These are phyloP conservation scores for Diaporthe ampelina DNA, from an alignment of 2,329 filamentous ascomycete species.

Conservation along the genomic window DNA sequence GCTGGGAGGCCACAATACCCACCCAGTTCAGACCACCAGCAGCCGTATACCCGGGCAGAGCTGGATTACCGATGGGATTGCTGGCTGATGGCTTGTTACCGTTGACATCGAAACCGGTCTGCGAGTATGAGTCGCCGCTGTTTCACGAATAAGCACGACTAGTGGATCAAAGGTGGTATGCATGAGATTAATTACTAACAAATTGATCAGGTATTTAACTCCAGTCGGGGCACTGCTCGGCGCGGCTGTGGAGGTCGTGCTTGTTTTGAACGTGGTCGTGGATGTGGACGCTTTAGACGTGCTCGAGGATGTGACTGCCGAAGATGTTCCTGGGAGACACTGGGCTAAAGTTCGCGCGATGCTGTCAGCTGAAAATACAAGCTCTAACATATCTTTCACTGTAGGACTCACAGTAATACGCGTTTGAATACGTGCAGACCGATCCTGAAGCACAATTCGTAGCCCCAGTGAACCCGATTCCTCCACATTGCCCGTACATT, in stretches of 20 bases:
- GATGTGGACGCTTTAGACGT: slow-evolving; percentile 9
- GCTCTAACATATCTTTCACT: fast-evolving
- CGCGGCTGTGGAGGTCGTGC: background rate
- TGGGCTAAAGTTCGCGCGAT: background rate
- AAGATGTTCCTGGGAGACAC: slow-evolving; percentile 34
- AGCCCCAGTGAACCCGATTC: slow-evolving; percentile 36
- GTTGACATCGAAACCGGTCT: slow-evolving; percentile 68
- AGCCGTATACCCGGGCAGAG: slow-evolving; percentile 63
- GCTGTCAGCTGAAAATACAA: background rate
- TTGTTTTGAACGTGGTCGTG: background rate
- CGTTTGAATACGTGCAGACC: slow-evolving; percentile 32
- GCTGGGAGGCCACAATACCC: slow-evolving; percentile 57
- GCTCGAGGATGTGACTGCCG: background rate
- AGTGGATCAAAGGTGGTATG: background rate
- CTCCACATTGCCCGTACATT: slow-evolving; percentile 39
- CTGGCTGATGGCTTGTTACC: slow-evolving; percentile 62
- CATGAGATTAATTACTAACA: slow-evolving; percentile 50
- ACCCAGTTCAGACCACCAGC: slow-evolving; percentile 64
- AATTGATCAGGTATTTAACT: slow-evolving; percentile 56
- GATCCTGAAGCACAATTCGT: slow-evolving; percentile 33
- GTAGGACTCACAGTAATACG: slow-evolving; percentile 35
- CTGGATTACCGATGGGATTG: slow-evolving; percentile 73
- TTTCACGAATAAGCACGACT: background rate
- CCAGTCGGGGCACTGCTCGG: slow-evolving; percentile 26
- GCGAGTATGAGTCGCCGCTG: slow-evolving; percentile 72